Conservation (phyloP, 345 rosid genomes). For the Aquilaria sinensis region DNA sequence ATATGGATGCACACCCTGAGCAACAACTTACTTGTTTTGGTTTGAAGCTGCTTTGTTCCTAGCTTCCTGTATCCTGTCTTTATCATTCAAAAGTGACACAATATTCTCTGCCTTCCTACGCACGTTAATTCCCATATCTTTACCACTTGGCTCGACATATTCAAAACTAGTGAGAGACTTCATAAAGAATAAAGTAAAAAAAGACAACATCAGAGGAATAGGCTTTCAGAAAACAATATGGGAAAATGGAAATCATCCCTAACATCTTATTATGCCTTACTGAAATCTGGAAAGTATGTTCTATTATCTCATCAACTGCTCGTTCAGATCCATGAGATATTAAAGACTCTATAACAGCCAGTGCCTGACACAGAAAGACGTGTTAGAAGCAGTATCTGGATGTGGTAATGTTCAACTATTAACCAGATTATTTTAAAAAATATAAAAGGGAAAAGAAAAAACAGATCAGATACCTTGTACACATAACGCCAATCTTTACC, state of each 20-base stretch:
- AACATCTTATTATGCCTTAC: slow-evolving; percentile 35
- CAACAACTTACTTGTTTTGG: slow-evolving; percentile 76
- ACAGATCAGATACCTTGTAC: slow-evolving; percentile 62
- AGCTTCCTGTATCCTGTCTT: slow-evolving; percentile 82
- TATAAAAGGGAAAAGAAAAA: slow-evolving; percentile 3
- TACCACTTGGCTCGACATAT: slow-evolving; percentile 91
- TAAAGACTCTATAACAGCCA: slow-evolving; percentile 90
- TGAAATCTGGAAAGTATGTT: slow-evolving; percentile 93
- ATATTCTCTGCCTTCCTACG: slow-evolving; percentile 93
- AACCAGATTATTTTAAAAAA: background rate
- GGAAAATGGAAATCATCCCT: slow-evolving; percentile 1
- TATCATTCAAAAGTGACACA: slow-evolving; percentile 60
- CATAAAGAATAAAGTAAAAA: slow-evolving; percentile 22
- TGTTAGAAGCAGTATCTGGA: slow-evolving; percentile 8
- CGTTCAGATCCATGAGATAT: slow-evolving; percentile 97
- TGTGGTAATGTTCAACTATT: background rate
- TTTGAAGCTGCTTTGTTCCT: slow-evolving; percentile 85
- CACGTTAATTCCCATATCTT: slow-evolving; percentile 88
- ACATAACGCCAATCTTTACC: slow-evolving; percentile 99
- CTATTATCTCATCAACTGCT: slow-evolving; percentile 94
- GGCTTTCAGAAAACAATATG: slow-evolving; percentile 1
- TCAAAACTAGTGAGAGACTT: slow-evolving; percentile 96
- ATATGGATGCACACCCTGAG: slow-evolving; percentile 6
- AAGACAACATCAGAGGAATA: slow-evolving; percentile 16
- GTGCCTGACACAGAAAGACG: slow-evolving; percentile 44